Evolutionary conservation across 768 basidiomycete genomes (phyloP).

Genomic region (Trametes cubensis): DNA sequence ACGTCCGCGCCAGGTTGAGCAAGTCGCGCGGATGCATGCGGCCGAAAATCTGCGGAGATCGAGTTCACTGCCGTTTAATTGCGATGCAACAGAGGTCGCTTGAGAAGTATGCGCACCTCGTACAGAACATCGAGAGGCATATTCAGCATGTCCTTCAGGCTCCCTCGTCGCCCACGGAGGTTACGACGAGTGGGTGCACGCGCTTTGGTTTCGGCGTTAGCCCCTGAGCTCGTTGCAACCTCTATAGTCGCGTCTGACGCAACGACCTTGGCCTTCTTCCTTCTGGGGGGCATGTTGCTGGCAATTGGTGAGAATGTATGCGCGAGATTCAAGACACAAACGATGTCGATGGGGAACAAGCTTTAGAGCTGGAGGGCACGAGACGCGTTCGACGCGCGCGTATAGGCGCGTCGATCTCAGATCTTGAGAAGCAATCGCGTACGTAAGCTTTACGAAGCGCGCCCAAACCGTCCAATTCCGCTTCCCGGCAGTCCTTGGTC

Average conservation of each 20-base stretch:
- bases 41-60: background rate
- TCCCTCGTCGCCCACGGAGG: conserved; percentile 12
- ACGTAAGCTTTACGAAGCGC: too few species aligned
- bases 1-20: conserved; percentile 8
- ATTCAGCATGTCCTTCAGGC: conserved; percentile 16
- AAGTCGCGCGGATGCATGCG: conserved; percentile 13
- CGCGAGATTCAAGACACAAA: background rate
- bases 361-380: background rate
- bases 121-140: conserved; percentile 16
- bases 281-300: background rate
- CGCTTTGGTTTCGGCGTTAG: too few species aligned
- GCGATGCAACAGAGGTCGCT: too few species aligned
- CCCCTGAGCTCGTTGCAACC: too few species aligned
- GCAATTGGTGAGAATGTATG: background rate
- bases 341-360: too few species aligned
- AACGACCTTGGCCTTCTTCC: background rate
- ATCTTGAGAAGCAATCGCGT: too few species aligned
- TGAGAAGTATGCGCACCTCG: conserved; percentile 6
- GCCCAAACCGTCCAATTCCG: too few species aligned
- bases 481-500: too few species aligned
- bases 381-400: background rate
- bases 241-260: background rate
- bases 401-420: too few species aligned
- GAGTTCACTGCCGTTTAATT: background rate
- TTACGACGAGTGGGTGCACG: background rate